Evolutionary conservation across 768 basidiomycete species (phyloP).

Genomic region (Lentinus tigrinus): DNA sequence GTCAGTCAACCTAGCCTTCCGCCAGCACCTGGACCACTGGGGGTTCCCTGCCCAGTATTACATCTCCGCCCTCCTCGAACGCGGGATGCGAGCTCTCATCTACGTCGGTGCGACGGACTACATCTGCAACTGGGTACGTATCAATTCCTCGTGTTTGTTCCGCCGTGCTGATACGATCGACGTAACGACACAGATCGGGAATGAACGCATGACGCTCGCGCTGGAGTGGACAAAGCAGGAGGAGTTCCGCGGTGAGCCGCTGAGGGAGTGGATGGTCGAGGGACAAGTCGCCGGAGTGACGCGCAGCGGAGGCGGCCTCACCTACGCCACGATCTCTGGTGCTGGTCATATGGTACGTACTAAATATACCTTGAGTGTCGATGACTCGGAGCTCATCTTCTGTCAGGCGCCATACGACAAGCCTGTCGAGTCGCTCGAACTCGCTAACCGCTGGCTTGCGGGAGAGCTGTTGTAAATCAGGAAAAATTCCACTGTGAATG

Average conservation of each 20-base stretch:
- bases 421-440: slow-evolving; percentile 49
- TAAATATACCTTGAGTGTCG: neutral
- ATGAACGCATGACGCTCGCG: slow-evolving; percentile 57
- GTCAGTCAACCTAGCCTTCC: slow-evolving; percentile 51
- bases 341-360: slow-evolving; percentile 72
- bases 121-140: slow-evolving; percentile 52
- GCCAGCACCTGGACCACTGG: slow-evolving; percentile 38
- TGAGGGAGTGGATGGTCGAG: slow-evolving; percentile 56
- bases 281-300: slow-evolving; percentile 53
- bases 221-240: slow-evolving; percentile 60
- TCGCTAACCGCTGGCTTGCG: slow-evolving; percentile 51
- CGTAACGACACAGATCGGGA: slow-evolving; percentile 40
- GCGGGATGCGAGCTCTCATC: slow-evolving; percentile 50
- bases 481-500: no score
- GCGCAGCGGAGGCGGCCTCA: slow-evolving; percentile 53
- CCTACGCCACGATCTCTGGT: slow-evolving; percentile 58
- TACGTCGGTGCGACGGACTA: slow-evolving; percentile 58
- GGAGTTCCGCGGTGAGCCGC: slow-evolving; percentile 41
- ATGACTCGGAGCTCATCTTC: neutral
- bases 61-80: slow-evolving; percentile 52
- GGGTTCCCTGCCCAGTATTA: slow-evolving; percentile 36
- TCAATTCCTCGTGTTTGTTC: no score
- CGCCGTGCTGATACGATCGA: neutral
- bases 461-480: slow-evolving; percentile 16
- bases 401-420: slow-evolving; percentile 61